These are phyloP conservation scores for Penicillium freii DNA, from an alignment of 2,329 filamentous ascomycete species.

Conservation along the genomic window DNA sequence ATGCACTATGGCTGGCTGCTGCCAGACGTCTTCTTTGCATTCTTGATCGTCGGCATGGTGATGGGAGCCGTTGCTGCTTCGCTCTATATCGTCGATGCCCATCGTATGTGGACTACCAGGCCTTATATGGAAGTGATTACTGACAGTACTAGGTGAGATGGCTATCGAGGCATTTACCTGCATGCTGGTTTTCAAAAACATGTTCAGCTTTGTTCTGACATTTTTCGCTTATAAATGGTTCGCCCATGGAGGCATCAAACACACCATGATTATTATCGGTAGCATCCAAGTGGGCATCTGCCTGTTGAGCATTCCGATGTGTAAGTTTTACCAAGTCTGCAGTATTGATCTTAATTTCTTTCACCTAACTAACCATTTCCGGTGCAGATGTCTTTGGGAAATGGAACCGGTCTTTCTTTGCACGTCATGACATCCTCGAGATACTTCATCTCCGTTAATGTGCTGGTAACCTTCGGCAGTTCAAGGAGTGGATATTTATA, in stretches of 20 bases:
- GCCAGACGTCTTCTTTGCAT: conserved; percentile 76
- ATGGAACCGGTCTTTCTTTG: conserved; percentile 69
- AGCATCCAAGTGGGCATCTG: conserved; percentile 78
- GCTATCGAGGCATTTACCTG: conserved; percentile 86
- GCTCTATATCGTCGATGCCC: conserved; percentile 88
- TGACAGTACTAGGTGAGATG: conserved; percentile 60
- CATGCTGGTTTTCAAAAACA: conserved; percentile 89
- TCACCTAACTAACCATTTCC: background rate
- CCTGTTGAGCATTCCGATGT: conserved; percentile 69
- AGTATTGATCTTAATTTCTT: background rate
- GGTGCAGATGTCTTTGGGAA: conserved; percentile 72
- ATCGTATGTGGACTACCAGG: conserved; percentile 59
- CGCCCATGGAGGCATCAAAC: conserved; percentile 55
- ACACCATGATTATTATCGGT: conserved; percentile 67
- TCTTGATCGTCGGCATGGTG: conserved; percentile 87
- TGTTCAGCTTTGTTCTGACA: conserved; percentile 84
- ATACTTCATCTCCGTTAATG: conserved; percentile 36
- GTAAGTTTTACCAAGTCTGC: conserved; percentile 56
- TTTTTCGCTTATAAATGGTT: conserved; percentile 86
- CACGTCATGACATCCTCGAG: conserved; percentile 69
- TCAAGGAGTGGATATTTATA: background rate
- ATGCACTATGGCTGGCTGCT: conserved; percentile 67
- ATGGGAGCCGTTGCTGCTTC: conserved; percentile 82
- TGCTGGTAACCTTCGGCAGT: background rate
- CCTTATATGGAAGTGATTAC: background rate